Base-by-base conservation (phyloP, 148 eudicot species). In the Bassia scoparia region DNA sequence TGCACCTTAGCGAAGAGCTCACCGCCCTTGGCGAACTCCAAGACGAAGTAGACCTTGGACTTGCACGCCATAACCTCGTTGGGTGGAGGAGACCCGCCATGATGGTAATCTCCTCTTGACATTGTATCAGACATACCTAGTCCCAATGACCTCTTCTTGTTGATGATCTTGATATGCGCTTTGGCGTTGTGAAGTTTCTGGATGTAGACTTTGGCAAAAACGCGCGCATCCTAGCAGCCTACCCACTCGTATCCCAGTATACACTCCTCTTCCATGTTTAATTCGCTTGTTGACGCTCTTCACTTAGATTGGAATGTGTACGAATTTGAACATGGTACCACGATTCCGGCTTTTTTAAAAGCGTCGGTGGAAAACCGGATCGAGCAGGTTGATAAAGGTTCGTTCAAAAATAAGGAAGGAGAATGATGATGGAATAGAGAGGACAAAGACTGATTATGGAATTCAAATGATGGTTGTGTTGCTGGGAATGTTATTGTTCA, bases 151-250 rank as follows among this genome's bases (percentile, higher is more conserved):
- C 60, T 81, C 44, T 76, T 76, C 69, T 91, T 91, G 83, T 54
- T 79, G 48, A 91, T 80, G 16, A 78, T 77, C 41, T 90, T 90
- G 0, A 90, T 69, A n/a, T 7, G 97, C 97, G 76, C 93, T 89
- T 35, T 80, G 87, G 5, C 88, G 23, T 82, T 86, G 1, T 62
- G n/a, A 18, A 84, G 27, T 67, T 89, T 75, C 41, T 91, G 87
- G 91, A 31, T 88, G 81, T 87, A 90, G 24, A 90, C 97, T 65
- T 90, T 90, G 24, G 89, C 93, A 55, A 87, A 90, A 1, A 87
- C 90, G 10, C 97, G n/a, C 93, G 76, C 86, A 84, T 16, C 96
- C 96, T 7, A 90, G 76, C 23, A 87, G 83, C 52, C 80, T 76
- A 0, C 96, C 96, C 5, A 88, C 20, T 90, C 93, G 73, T 88